These are phyloP conservation scores for Leccinellum luteum DNA, from an alignment of 768 basidiomycete species.

Conservation along the genomic window DNA sequence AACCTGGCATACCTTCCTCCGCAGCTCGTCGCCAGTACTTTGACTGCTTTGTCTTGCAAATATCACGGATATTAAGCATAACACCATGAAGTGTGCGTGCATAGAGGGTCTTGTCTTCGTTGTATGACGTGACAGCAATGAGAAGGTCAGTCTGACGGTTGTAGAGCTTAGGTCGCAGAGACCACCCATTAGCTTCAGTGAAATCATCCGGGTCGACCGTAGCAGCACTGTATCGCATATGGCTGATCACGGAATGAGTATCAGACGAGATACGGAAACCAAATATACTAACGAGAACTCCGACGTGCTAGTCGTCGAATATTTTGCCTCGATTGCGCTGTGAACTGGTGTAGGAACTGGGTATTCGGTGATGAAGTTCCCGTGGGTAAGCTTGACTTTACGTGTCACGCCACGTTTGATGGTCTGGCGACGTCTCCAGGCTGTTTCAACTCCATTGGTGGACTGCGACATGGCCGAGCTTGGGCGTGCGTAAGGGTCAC, in stretches of 20 bases:
- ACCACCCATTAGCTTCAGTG: conserved; percentile 73
- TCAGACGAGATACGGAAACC: neutral
- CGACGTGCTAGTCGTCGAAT: conserved; percentile 65
- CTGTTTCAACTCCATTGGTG: conserved; percentile 56
- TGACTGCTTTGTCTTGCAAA: conserved; percentile 93
- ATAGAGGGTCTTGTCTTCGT: conserved; percentile 91
- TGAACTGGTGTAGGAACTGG: conserved; percentile 80
- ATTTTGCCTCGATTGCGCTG: conserved; percentile 81
- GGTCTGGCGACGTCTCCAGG: conserved; percentile 77
- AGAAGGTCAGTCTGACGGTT: conserved; percentile 89
- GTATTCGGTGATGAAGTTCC: conserved; percentile 91
- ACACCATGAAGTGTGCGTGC: conserved; percentile 91
- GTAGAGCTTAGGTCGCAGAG: conserved; percentile 80
- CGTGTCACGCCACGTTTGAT: conserved; percentile 93
- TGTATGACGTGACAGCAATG: conserved; percentile 92
- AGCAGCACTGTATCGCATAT: conserved; percentile 94
- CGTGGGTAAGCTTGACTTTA: conserved; percentile 89
- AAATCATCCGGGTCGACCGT: conserved; percentile 93
- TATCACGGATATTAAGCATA: conserved; percentile 97
- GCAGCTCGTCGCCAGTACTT: conserved; percentile 86
- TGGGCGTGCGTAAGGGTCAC: conserved; percentile 65
- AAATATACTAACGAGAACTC: conserved; percentile 79
- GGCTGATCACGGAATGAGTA: conserved; percentile 34
- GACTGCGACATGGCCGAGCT: conserved; percentile 51
- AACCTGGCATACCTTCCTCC: conserved; percentile 80